These are phyloP conservation scores for Suzukiozyma palmioleophila DNA, from an alignment of 1,139 yeast genomes.

Conservation along the genomic window DNA sequence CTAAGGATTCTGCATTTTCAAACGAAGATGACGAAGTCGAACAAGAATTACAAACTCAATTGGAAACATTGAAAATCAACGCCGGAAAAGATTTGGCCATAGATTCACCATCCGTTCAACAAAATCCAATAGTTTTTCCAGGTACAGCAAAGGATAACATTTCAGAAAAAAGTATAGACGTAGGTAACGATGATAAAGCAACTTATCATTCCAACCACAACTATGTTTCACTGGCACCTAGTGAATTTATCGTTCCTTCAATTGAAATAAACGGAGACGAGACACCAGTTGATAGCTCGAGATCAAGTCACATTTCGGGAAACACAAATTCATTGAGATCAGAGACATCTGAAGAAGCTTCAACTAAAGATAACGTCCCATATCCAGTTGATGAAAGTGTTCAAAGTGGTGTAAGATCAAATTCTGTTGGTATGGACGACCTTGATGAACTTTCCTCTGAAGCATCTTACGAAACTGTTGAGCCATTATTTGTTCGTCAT, in stretches of 20 bases:
- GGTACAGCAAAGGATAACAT: neutral
- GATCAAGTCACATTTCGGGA: too few species aligned
- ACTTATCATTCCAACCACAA: too few species aligned
- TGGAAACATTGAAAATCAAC: conserved; percentile 32
- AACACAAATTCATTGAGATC: too few species aligned
- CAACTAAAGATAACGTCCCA: neutral
- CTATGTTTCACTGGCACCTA: too few species aligned
- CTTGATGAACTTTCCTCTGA: conserved; percentile 13
- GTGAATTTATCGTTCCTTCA: too few species aligned
- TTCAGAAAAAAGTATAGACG: too few species aligned
- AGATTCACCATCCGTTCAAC: conserved; percentile 2
- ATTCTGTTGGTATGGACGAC: conserved; percentile 7
- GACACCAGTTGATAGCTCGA: too few species aligned
- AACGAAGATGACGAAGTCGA: conserved; percentile 38
- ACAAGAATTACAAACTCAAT: conserved; percentile 37
- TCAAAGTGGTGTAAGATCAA: neutral
- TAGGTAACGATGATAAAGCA: too few species aligned
- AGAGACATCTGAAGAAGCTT: too few species aligned
- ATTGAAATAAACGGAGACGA: too few species aligned
- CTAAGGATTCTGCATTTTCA: conserved; percentile 30
- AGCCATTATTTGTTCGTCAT: conserved; percentile 24
- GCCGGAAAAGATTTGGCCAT: conserved; percentile 10
- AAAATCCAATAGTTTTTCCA: neutral
- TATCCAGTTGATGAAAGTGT: conserved; percentile 1
- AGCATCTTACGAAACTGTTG: conserved; percentile 19